These are phyloP conservation scores for Candida fluviatilis DNA, from an alignment of 805 yeast genomes.

Conservation along the genomic window DNA sequence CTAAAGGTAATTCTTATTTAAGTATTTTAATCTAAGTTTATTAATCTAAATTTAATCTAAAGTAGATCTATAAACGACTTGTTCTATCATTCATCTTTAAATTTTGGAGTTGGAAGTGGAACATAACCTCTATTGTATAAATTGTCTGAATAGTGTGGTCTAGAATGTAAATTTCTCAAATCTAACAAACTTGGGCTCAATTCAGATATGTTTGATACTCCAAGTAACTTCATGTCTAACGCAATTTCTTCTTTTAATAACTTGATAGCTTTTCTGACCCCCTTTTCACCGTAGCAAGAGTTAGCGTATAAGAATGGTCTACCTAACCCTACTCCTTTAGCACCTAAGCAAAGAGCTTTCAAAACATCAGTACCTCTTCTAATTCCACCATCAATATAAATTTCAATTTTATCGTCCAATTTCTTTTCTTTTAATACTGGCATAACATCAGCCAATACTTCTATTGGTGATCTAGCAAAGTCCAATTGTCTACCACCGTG, in stretches of 20 bases:
- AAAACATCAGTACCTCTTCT: slow-evolving; percentile 72
- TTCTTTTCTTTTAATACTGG: slow-evolving; percentile 39
- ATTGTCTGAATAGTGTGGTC: slow-evolving; percentile 3
- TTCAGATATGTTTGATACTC: slow-evolving; percentile 31
- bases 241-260: slow-evolving; percentile 57
- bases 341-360: slow-evolving; percentile 75
- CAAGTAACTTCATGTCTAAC: slow-evolving; percentile 63
- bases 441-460: slow-evolving; percentile 53
- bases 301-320: slow-evolving; percentile 74
- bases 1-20: no score
- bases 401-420: slow-evolving; percentile 50
- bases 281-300: slow-evolving; percentile 76
- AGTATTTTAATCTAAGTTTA: no score
- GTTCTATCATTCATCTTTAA: slow-evolving; percentile 2
- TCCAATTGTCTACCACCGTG: slow-evolving; percentile 77
- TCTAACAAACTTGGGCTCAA: slow-evolving; percentile 6
- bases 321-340: slow-evolving; percentile 72
- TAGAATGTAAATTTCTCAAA: slow-evolving; percentile 8
- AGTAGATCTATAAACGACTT: no score
- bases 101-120: background rate
- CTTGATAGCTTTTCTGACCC: slow-evolving; percentile 62
- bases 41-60: no score
- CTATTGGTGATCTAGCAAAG: slow-evolving; percentile 56
- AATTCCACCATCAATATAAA: slow-evolving; percentile 74
- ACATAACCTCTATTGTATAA: slow-evolving; percentile 3